These are phyloP conservation scores for Ophiostoma triangulosporum DNA, from an alignment of 2,329 filamentous ascomycete species.

Conservation along the genomic window DNA sequence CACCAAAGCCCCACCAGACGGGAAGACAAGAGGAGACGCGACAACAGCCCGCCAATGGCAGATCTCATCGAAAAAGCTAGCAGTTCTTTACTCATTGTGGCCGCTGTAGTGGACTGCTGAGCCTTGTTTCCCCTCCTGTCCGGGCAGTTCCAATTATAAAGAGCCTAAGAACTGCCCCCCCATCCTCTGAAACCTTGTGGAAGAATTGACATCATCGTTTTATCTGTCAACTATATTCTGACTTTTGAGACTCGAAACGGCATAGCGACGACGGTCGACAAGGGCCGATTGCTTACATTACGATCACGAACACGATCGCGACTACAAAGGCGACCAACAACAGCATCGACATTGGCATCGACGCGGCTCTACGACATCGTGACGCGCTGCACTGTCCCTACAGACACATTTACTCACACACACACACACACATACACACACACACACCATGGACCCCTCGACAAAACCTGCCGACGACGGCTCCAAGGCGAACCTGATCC, in stretches of 20 bases:
- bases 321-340: not conserved
- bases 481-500: conserved; percentile 20
- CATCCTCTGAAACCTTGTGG: not conserved
- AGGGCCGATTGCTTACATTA: too few species aligned
- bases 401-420: not conserved
- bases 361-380: not conserved
- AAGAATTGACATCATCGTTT: not conserved
- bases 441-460: not conserved
- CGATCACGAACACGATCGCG: not conserved
- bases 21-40: conserved; percentile 3
- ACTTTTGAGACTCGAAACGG: not conserved
- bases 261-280: not conserved
- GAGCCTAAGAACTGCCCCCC: conserved; percentile 3
- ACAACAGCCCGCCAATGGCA: not conserved
- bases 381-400: too few species aligned
- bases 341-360: not conserved
- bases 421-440: not conserved
- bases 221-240: not conserved
- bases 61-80: not conserved
- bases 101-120: not conserved
- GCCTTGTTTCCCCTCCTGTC: not conserved
- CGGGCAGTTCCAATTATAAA: conserved; percentile 6
- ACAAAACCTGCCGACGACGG: conserved; percentile 6
- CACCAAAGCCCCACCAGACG: conserved; percentile 5
- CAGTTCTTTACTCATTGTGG: not conserved